Base-by-base conservation (phyloP, 164 flowering plant genomes). In the Chloranthus sessilifolius region DNA sequence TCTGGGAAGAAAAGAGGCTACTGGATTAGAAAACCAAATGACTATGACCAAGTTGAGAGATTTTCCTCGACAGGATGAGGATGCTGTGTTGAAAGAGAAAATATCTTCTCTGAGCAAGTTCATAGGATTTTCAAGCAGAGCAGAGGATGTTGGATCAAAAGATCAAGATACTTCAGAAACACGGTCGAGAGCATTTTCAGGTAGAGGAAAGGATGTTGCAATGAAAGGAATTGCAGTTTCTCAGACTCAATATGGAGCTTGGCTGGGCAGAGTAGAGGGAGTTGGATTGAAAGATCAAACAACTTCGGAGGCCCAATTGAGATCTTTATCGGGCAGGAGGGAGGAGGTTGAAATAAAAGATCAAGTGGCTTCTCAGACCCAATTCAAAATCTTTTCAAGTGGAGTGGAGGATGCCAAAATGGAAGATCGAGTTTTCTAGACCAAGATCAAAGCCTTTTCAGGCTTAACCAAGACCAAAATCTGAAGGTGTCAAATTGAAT, bases 401-500 rank as follows among this genome's bases (percentile, higher is more conserved):
- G n/a, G n/a, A n/a, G n/a, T n/a, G n/a, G n/a, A n/a, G n/a, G n/a
- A n/a, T n/a, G n/a, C n/a, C n/a, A n/a, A n/a, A n/a, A n/a, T n/a
- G n/a, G n/a, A n/a, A n/a, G n/a, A n/a, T n/a, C n/a, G n/a, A n/a
- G n/a, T n/a, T n/a, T n/a, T n/a, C n/a, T n/a, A 17, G 35, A 27
- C 56, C 50, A 22, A 26, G 46, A 24, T 22, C 11, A 41, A 21
- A 45, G 56, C 54, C 16, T 51, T 43, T 52, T 40, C 27, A 5
- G 61, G 60, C 28, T 67, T 42, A 44, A 47, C 37, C 11, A 83
- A 76, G 30, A 71, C 65, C 56, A n/a, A n/a, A n/a, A n/a, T n/a
- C n/a, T n/a, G n/a, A n/a, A n/a, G n/a, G n/a, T n/a, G n/a, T n/a
- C n/a, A n/a, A n/a, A n/a, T n/a, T n/a, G n/a, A n/a, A n/a, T n/a